Percentiles rank a stretch among this genome's conserved stretches.
phyloP scores from a whole-genome alignment of 1,284 basidiomycete genomes.

The Porodaedalea pini region DNA sequence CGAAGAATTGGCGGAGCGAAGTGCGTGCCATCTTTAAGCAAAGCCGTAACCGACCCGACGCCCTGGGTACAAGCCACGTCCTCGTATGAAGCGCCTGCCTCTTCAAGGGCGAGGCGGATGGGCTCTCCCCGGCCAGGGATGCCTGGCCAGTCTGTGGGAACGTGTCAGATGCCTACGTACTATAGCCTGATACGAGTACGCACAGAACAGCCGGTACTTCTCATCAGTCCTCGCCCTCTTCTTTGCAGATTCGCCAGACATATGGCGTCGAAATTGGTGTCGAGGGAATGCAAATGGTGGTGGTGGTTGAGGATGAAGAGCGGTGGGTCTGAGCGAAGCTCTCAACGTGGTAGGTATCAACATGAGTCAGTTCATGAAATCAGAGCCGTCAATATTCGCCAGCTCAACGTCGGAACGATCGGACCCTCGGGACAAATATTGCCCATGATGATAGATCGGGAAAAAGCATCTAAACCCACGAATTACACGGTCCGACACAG shows the following conservation, averaged over 20 bases:
- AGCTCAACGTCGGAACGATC: too few species aligned
- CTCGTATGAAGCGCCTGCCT: slow-evolving; percentile 36
- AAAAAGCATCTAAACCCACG: too few species aligned
- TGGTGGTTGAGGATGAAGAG: neutral
- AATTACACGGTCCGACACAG: too few species aligned
- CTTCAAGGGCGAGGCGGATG: slow-evolving; percentile 44
- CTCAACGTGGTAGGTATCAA: neutral
- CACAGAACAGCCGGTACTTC: slow-evolving; percentile 16
- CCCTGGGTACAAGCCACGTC: slow-evolving; percentile 28
- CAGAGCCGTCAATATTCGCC: neutral
- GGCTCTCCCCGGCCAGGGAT: slow-evolving; percentile 47
- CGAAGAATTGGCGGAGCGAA: slow-evolving; percentile 39
- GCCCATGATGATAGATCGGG: too few species aligned
- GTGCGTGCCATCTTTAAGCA: slow-evolving; percentile 25
- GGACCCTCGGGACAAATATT: neutral
- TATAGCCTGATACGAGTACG: neutral
- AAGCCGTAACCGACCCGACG: slow-evolving; percentile 10
- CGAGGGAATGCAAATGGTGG: neutral
- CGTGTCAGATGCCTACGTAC: neutral
- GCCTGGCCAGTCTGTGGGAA: slow-evolving; percentile 29
- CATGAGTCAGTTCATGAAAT: neutral
- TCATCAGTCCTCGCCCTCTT: slow-evolving; percentile 14
- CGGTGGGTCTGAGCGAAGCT: neutral
- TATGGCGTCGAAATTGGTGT: neutral
- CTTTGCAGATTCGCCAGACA: slow-evolving; percentile 2